Percentiles rank a stretch among this genome's conserved stretches.
phyloP scores from a whole-genome alignment of 2,329 filamentous ascomycete genomes.

The Diaporthe sp. region DNA sequence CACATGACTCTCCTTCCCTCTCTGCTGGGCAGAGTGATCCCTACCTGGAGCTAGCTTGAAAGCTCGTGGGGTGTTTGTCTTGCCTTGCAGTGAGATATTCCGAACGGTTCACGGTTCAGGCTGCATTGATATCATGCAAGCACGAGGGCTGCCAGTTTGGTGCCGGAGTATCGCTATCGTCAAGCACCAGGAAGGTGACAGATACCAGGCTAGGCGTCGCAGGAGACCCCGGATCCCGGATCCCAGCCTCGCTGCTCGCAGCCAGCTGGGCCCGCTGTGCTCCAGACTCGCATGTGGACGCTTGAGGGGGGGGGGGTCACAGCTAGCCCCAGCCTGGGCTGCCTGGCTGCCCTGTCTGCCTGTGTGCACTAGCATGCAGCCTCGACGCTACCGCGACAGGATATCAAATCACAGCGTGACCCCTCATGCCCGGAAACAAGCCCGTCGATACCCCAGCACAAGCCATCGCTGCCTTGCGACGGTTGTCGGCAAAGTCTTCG shows the following conservation, averaged over 20 bases:
- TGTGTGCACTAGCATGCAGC: constrained; percentile 24
- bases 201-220: constrained; percentile 20
- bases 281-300: constrained; percentile 14
- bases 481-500: constrained; percentile 12
- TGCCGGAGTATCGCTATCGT: constrained; percentile 26
- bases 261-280: constrained; percentile 27
- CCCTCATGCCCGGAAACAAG: constrained; percentile 36
- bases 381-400: constrained; percentile 33
- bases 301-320: neutral
- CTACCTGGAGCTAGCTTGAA: constrained; percentile 7
- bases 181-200: constrained; percentile 6
- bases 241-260: constrained; percentile 23
- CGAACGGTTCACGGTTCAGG: constrained; percentile 24
- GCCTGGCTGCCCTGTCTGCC: constrained; percentile 10
- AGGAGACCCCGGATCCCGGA: constrained; percentile 33
- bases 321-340: constrained; percentile 2
- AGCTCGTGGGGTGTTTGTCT: constrained; percentile 3
- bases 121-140: constrained; percentile 33
- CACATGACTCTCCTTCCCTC: constrained; percentile 24
- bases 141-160: constrained; percentile 20
- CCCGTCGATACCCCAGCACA: constrained; percentile 31
- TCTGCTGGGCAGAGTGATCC: neutral
- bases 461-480: constrained; percentile 39
- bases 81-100: constrained; percentile 1
- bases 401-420: constrained; percentile 32